Evolutionary conservation across 2,329 filamentous ascomycete species (phyloP), one percentile per base, ranked within the genome.

Genomic region (Torrubiellomyces zombiae): DNA sequence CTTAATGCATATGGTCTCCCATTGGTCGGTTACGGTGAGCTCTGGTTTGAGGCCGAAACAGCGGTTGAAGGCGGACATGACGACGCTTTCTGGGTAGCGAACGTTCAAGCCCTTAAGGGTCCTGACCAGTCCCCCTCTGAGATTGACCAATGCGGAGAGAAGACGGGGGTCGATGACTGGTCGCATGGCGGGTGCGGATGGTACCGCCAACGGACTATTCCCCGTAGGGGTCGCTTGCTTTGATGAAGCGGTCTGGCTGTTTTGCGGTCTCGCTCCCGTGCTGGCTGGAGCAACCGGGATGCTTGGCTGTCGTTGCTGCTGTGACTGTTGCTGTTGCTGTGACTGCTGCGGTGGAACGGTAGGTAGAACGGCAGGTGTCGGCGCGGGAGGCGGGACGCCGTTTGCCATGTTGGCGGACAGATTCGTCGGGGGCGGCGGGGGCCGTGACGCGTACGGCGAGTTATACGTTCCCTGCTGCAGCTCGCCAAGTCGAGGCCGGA

Each of bases 41-140:
- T 50, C 47, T 14, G 48, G 49, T 31, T 61, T 55, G 23, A 67
- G 49, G 8, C 59, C 59, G 7, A 65, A 42, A 21, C 54, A 58
- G 14, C 60, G 58, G 32, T 63, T 64, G 32, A 66, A 45, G 9
- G 61, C 61, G 6, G 59, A 63, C 51, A 63, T 60, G 30, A 63
- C 56, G 14, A 63, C 54, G 14, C 52, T 55, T 28, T 62, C 53
- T 10, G 57, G 48, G 28, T 53, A 48, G 14, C 53, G 50, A 9
- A 49, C 48, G 9, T 50, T 47, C 2, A 53, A 51, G 32, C 53
- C 55, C 24, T 48, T 48, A 20, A 64, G 47, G 28, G 59, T 58
- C 25, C 54, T 48, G 8, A 56, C 48, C 10, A 65, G 45, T 7
- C 58, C 55, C 8, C 54, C 52, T 35, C 59, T 60, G 38, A 66